phyloP scores from a whole-genome alignment of 495 filamentous ascomycete species.

The Echria macrotheca region DNA sequence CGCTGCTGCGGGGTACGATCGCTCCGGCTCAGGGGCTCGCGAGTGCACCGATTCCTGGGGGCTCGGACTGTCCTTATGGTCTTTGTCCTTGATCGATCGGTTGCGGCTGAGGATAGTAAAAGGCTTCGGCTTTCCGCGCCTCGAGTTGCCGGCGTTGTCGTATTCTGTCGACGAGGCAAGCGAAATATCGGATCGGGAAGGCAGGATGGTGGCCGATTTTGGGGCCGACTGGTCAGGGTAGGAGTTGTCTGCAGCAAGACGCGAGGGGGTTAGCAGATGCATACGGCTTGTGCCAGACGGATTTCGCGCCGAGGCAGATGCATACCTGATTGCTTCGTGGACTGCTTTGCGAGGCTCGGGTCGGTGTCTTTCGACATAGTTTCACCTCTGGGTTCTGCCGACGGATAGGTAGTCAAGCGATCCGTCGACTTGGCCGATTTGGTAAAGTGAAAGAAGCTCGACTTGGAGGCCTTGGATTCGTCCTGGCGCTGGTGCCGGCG shows the following conservation, averaged over 20 bases:
- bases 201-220: constrained; percentile 28
- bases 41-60: constrained; percentile 30
- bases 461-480: constrained; percentile 33
- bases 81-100: constrained; percentile 59
- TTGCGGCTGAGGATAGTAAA: constrained; percentile 60
- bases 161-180: constrained; percentile 36
- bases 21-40: constrained; percentile 37
- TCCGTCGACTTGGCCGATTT: constrained; percentile 36
- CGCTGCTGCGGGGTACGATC: constrained; percentile 24
- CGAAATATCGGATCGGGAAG: constrained; percentile 42
- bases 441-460: constrained; percentile 40
- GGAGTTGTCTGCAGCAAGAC: constrained; percentile 31
- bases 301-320: too few relatives aligned
- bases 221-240: constrained; percentile 33
- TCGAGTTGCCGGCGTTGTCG: constrained; percentile 29
- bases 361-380: constrained; percentile 41
- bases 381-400: constrained; percentile 34
- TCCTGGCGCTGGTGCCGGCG: constrained; percentile 26
- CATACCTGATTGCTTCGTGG: constrained; percentile 43
- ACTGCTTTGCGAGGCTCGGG: constrained; percentile 36
- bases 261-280: constrained; percentile 14
- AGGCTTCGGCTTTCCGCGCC: constrained; percentile 49
- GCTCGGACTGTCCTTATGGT: constrained; percentile 37
- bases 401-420: constrained; percentile 31
- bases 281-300: too few relatives aligned